Evolutionary conservation across 768 basidiomycete species (phyloP).

Genomic region (Suillus alpinus): DNA sequence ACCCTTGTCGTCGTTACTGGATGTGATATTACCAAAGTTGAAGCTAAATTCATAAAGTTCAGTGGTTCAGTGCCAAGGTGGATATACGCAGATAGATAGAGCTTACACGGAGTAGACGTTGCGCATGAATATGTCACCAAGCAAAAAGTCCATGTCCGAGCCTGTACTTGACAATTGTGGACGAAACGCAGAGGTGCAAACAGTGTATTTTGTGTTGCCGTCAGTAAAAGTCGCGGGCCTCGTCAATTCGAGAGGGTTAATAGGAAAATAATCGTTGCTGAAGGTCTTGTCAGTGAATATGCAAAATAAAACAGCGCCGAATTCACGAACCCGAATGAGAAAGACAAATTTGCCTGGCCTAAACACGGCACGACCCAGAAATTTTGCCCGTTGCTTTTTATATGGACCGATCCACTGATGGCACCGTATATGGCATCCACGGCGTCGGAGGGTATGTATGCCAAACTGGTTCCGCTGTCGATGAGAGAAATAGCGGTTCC

Average conservation of each 20-base stretch:
- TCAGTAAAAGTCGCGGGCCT: slow-evolving; percentile 24
- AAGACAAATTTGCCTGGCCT: slow-evolving; percentile 27
- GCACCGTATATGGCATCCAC: slow-evolving; percentile 38
- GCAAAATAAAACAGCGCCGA: neutral
- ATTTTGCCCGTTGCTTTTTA: slow-evolving; percentile 25
- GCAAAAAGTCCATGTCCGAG: slow-evolving; percentile 35
- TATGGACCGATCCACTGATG: slow-evolving; percentile 35
- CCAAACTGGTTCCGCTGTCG: slow-evolving; percentile 43
- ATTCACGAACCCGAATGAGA: slow-evolving; percentile 15
- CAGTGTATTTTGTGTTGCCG: slow-evolving; percentile 33
- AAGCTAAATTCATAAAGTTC: slow-evolving; percentile 25
- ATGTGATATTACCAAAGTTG: slow-evolving; percentile 38
- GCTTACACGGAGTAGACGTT: slow-evolving; percentile 45
- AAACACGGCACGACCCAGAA: slow-evolving; percentile 38
- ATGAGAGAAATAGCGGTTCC: slow-evolving; percentile 36
- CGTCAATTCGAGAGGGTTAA: slow-evolving; percentile 46
- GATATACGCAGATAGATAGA: neutral
- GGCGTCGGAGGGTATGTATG: slow-evolving; percentile 32
- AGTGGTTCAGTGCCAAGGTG: neutral
- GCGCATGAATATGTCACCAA: slow-evolving; percentile 45
- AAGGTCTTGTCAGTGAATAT: neutral
- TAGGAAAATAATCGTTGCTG: slow-evolving; percentile 33
- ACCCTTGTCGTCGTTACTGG: slow-evolving; percentile 10
- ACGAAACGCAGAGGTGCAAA: slow-evolving; percentile 37
- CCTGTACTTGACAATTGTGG: slow-evolving; percentile 23